These are phyloP conservation scores for Arthrobotrys sinensis DNA, from an alignment of 2,329 filamentous ascomycete species.

Conservation along the genomic window DNA sequence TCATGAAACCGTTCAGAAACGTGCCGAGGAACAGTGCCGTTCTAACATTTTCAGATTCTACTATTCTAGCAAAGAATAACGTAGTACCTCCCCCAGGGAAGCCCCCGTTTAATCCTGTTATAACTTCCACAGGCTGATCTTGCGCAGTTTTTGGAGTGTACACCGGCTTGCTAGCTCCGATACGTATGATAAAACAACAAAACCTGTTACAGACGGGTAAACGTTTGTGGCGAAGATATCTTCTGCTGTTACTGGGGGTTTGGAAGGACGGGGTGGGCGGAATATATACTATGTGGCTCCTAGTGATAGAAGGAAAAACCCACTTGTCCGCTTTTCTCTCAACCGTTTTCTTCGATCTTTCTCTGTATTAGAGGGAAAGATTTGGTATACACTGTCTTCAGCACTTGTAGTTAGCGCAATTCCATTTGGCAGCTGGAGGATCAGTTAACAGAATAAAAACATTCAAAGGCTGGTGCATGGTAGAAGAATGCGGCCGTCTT, in stretches of 20 bases:
- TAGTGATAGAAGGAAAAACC: not conserved
- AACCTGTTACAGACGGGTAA: not conserved
- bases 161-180: no score
- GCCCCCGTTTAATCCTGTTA: not conserved
- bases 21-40: not conserved
- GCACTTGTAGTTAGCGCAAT: no score
- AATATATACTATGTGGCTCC: constrained; percentile 14
- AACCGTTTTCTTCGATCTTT: not conserved
- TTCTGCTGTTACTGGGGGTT: constrained; percentile 8
- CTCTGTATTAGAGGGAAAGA: not conserved
- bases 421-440: not conserved
- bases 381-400: not conserved
- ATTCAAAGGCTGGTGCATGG: not conserved
- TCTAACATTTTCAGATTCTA: not conserved
- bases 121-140: no score
- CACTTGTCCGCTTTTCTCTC: not conserved
- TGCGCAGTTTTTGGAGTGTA: no score
- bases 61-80: not conserved
- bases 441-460: not conserved
- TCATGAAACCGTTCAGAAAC: constrained; percentile 12
- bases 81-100: not conserved
- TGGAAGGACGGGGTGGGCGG: not conserved
- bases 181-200: not conserved
- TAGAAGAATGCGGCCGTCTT: constrained; percentile 29
- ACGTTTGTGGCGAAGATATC: constrained; percentile 21